phyloP scores from a whole-genome alignment of 1,284 basidiomycete species.

The Vanrija humicola region DNA sequence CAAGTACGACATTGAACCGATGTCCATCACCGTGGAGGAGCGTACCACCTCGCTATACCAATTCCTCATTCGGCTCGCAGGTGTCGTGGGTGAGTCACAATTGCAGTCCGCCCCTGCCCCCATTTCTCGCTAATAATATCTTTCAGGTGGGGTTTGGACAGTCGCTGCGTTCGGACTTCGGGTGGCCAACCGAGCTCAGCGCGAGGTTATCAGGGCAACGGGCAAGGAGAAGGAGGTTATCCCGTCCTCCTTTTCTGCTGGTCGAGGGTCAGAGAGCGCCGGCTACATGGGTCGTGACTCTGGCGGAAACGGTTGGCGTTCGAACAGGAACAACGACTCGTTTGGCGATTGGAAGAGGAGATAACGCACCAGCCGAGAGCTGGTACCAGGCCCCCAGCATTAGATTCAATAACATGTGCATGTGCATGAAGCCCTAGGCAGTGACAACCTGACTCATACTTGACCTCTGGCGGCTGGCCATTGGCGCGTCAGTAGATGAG shows the following conservation, averaged over 20 bases:
- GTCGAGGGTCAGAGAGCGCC: conserved; percentile 1
- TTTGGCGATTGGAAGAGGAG: conserved; percentile 21
- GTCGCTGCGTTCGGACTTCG: conserved; percentile 47
- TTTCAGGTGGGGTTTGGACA: conserved; percentile 49
- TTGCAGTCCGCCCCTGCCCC: neutral
- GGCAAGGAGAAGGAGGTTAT: conserved; percentile 37
- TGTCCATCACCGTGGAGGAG: conserved; percentile 78
- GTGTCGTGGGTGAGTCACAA: conserved; percentile 33
- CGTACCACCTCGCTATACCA: conserved; percentile 76
- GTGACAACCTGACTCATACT: no score
- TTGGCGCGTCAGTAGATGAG: no score
- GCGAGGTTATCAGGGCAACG: conserved; percentile 36
- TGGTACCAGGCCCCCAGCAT: neutral
- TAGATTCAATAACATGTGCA: no score
- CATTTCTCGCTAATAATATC: neutral
- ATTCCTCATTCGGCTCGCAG: conserved; percentile 68
- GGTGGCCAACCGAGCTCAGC: conserved; percentile 45
- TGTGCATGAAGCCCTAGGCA: no score
- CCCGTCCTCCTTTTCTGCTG: conserved; percentile 22
- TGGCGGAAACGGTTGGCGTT: conserved; percentile 17
- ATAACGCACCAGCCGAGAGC: neutral
- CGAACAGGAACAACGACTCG: neutral
- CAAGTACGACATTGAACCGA: conserved; percentile 93
- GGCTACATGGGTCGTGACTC: conserved; percentile 8
- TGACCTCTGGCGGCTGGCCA: no score